Conservation (phyloP, 495 filamentous ascomycete species). For the Neurospora sp. region DNA sequence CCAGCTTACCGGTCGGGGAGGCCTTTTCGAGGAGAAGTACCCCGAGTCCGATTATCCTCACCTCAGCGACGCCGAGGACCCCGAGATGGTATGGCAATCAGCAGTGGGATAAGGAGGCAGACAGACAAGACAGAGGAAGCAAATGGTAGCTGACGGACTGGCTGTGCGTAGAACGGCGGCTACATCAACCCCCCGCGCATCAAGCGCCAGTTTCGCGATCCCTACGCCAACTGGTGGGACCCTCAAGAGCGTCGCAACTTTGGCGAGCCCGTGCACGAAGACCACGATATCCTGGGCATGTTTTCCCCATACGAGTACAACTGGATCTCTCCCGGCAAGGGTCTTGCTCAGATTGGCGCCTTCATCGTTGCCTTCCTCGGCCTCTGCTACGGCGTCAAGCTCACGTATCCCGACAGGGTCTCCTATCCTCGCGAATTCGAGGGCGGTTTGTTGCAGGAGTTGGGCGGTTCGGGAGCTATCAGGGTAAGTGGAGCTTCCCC, state of each 20-base stretch:
- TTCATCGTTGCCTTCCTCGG: slow-evolving; percentile 63
- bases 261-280: slow-evolving; percentile 92
- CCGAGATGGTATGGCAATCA: slow-evolving; percentile 50
- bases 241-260: slow-evolving; percentile 94
- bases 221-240: slow-evolving; percentile 94
- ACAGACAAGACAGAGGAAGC: background rate
- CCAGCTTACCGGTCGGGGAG: slow-evolving; percentile 23
- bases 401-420: slow-evolving; percentile 77
- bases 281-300: slow-evolving; percentile 88
- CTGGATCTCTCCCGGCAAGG: slow-evolving; percentile 65
- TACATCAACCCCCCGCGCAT: slow-evolving; percentile 78
- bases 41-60: slow-evolving; percentile 37
- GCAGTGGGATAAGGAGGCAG: slow-evolving; percentile 4
- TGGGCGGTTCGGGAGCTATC: slow-evolving; percentile 57
- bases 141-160: slow-evolving; percentile 10
- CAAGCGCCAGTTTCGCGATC: slow-evolving; percentile 85
- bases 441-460: slow-evolving; percentile 72
- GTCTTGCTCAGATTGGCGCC: slow-evolving; percentile 57
- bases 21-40: slow-evolving; percentile 40
- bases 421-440: slow-evolving; percentile 70
- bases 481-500: slow-evolving; percentile 28
- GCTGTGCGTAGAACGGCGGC: slow-evolving; percentile 64
- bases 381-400: slow-evolving; percentile 60
- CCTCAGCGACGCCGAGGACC: slow-evolving; percentile 60
- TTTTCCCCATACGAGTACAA: slow-evolving; percentile 87